These are phyloP conservation scores for Cyamopsis tetragonoloba DNA, from an alignment of 306 rosid genomes.

Conservation along the genomic window DNA sequence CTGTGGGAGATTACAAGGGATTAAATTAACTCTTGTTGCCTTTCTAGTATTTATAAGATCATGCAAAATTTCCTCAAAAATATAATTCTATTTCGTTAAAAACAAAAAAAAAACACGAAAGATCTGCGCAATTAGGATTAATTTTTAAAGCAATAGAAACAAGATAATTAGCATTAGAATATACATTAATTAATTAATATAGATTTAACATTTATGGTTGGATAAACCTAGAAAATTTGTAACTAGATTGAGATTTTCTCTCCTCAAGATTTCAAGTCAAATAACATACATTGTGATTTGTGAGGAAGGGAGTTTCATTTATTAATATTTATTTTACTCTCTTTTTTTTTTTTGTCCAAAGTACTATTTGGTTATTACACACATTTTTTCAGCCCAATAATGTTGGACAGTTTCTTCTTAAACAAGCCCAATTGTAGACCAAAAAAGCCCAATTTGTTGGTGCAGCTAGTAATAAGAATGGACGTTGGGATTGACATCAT, in stretches of 20 bases:
- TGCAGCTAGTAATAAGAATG: not conserved
- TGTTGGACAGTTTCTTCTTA: not conserved
- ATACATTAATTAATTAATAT: no score
- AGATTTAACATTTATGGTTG: not conserved
- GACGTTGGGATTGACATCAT: no score
- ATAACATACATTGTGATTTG: no score
- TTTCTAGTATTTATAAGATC: not conserved
- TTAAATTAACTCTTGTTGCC: not conserved
- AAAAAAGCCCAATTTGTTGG: not conserved
- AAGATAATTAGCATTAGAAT: not conserved
- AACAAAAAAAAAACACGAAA: not conserved
- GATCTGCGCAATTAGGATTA: not conserved
- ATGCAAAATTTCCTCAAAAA: not conserved
- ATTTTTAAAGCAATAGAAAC: not conserved
- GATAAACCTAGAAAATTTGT: not conserved
- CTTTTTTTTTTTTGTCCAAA: no score
- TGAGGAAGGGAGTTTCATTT: no score
- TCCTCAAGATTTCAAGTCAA: no score
- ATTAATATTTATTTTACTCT: no score
- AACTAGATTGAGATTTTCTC: no score
- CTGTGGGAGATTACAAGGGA: not conserved
- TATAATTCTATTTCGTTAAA: not conserved
- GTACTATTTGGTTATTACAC: no score
- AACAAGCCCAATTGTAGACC: not conserved
- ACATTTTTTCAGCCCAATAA: no score